Percentiles rank a stretch among this genome's conserved stretches.
Conservation (phyloP, 108 stramenopile species). For the Conticribra weissflogii region DNA sequence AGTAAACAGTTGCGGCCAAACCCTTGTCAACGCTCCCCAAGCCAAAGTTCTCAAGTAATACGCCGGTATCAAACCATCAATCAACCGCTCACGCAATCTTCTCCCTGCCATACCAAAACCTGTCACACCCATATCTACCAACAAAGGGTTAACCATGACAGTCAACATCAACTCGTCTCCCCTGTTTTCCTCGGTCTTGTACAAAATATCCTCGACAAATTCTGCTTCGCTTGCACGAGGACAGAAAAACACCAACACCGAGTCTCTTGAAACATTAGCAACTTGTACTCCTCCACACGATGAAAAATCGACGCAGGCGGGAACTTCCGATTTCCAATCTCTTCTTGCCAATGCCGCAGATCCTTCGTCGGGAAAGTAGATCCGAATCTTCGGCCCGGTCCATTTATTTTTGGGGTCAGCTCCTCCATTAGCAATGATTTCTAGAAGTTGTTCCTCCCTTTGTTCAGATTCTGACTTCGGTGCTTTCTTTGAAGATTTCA, state of each 20-base stretch:
- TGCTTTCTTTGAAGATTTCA: constrained; percentile 17
- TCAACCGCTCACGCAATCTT: constrained; percentile 82
- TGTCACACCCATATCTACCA: constrained; percentile 95
- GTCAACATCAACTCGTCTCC: constrained; percentile 58
- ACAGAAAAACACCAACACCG: constrained; percentile 77
- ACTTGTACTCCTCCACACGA: constrained; percentile 74
- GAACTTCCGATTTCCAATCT: constrained; percentile 80
- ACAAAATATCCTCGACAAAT: constrained; percentile 63
- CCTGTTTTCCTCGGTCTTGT: constrained; percentile 50
- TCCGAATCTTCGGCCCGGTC: constrained; percentile 63
- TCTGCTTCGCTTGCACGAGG: constrained; percentile 82
- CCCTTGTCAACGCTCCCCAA: constrained; percentile 89
- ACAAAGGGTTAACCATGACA: constrained; percentile 89
- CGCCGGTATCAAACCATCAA: constrained; percentile 66
- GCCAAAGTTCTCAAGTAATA: constrained; percentile 89
- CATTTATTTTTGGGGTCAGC: constrained; percentile 35
- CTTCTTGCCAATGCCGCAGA: constrained; percentile 88
- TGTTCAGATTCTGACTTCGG: constrained; percentile 9
- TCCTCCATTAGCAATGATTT: constrained; percentile 62
- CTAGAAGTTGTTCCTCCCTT: constrained; percentile 37
- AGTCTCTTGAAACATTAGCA: constrained; percentile 59
- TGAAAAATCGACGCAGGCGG: constrained; percentile 74
- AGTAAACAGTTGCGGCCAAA: constrained; percentile 67
- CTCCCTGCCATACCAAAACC: constrained; percentile 96
- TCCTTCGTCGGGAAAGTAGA: constrained; percentile 95